A percentile compares a stretch with the other conserved stretches of the same genome.
These are phyloP conservation scores for Beauveria caledonica DNA, from an alignment of 2,329 filamentous ascomycete species.

Conservation along the genomic window DNA sequence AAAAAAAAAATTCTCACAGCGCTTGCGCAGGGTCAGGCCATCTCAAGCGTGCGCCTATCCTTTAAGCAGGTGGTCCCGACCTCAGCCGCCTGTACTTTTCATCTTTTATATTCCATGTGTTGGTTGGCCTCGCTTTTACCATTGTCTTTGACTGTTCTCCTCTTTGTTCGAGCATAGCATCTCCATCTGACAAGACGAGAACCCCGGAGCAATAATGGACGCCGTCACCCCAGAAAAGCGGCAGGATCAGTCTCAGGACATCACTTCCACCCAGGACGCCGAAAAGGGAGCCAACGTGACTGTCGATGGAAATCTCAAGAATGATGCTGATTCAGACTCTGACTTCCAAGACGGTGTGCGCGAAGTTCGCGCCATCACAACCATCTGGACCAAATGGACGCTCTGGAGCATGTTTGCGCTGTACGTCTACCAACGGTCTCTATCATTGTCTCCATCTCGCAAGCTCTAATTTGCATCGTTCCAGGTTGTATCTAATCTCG, in stretches of 20 bases:
- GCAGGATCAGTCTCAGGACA: neutral
- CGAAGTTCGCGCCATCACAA: constrained; percentile 31
- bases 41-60: no score
- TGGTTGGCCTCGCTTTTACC: no score
- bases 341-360: constrained; percentile 30
- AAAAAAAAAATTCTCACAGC: no score
- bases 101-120: no score
- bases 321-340: constrained; percentile 15
- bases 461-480: neutral
- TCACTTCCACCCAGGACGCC: neutral
- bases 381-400: constrained; percentile 29
- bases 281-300: neutral
- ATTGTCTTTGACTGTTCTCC: no score
- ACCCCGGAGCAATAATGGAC: neutral
- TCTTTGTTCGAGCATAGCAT: no score
- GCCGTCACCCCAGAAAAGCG: neutral
- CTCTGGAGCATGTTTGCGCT: constrained; percentile 31
- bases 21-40: no score
- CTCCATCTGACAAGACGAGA: no score
- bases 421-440: constrained; percentile 20
- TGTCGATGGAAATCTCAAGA: neutral
- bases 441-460: neutral
- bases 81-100: no score
- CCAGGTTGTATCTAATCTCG: constrained; percentile 31
- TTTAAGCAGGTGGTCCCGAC: no score